These are phyloP conservation scores for Bonia amplexicaulis DNA, from an alignment of 176 grass and related monocot species.

Conservation along the genomic window DNA sequence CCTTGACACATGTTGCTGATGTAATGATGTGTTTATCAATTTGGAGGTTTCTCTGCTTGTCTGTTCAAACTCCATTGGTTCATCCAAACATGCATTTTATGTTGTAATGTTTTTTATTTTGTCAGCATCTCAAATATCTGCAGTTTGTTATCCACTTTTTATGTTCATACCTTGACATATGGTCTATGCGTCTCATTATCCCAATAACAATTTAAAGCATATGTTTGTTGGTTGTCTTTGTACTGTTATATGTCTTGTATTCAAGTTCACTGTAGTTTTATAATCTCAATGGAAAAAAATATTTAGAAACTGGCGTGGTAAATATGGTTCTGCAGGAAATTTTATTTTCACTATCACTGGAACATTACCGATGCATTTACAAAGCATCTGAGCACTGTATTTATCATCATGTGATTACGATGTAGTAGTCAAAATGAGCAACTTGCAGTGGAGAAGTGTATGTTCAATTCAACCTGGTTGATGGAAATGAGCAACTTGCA, in stretches of 20 bases:
- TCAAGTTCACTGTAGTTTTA: neutral
- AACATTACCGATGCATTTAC: neutral
- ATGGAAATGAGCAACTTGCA: constrained; percentile 2
- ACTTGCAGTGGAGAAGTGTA: neutral
- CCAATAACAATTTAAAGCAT: neutral
- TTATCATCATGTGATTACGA: neutral
- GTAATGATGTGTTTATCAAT: neutral
- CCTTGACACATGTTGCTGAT: neutral
- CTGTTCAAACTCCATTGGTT: neutral
- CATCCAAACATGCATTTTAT: neutral
- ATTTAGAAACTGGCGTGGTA: neutral
- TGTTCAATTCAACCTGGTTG: neutral
- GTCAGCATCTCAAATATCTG: neutral
- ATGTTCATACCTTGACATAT: neutral
- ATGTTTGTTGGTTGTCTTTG: neutral
- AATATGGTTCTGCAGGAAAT: neutral
- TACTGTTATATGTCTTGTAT: neutral
- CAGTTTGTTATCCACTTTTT: neutral
- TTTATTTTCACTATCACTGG: neutral
- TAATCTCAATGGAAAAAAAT: neutral
- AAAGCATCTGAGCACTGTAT: neutral
- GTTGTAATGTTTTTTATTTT: neutral
- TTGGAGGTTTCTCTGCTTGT: neutral
- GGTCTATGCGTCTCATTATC: neutral
- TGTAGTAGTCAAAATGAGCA: neutral